Conservation (phyloP, 2,329 filamentous ascomycete species). For the Claviceps pazoutovae region DNA sequence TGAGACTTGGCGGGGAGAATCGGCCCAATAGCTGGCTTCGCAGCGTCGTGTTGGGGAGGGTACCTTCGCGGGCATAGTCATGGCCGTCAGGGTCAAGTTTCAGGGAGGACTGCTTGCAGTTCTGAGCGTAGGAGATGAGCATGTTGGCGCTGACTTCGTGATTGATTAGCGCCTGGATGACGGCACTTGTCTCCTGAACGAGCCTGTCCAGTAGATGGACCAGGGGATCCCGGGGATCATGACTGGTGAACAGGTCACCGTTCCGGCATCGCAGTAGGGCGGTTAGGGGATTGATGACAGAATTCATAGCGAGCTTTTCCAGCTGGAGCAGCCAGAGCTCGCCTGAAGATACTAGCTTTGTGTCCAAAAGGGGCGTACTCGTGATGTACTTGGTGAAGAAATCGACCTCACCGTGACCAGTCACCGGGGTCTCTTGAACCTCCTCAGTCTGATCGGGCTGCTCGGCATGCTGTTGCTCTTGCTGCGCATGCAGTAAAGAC, state of each 20-base stretch:
- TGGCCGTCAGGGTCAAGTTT: background rate
- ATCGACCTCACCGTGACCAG: constrained; percentile 3
- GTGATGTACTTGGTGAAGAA: constrained; percentile 31
- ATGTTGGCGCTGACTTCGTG: constrained; percentile 34
- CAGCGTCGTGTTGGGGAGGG: background rate
- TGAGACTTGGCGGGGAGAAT: constrained; percentile 29
- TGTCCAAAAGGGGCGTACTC: constrained; percentile 28
- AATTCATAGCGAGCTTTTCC: constrained; percentile 73
- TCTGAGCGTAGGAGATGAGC: constrained; percentile 11
- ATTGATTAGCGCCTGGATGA: constrained; percentile 56
- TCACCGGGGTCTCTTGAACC: too few relatives aligned
- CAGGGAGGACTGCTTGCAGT: background rate
- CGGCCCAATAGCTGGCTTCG: constrained; percentile 11
- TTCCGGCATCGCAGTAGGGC: constrained; percentile 65
- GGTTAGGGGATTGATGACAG: constrained; percentile 74
- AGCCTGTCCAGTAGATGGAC: constrained; percentile 52
- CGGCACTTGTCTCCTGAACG: constrained; percentile 57
- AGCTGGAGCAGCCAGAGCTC: constrained; percentile 53
- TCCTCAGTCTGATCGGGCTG: background rate
- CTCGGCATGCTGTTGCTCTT: background rate
- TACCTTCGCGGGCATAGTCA: background rate
- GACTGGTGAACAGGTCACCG: constrained; percentile 48
- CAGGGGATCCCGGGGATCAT: constrained; percentile 25
- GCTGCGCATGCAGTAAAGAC: background rate
- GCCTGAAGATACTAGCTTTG: constrained; percentile 22